Percentiles rank a stretch among this genome's conserved stretches.
Evolutionary conservation across 2,329 filamentous ascomycete species (phyloP).

Genomic region (Cladophialophora yegresii): DNA sequence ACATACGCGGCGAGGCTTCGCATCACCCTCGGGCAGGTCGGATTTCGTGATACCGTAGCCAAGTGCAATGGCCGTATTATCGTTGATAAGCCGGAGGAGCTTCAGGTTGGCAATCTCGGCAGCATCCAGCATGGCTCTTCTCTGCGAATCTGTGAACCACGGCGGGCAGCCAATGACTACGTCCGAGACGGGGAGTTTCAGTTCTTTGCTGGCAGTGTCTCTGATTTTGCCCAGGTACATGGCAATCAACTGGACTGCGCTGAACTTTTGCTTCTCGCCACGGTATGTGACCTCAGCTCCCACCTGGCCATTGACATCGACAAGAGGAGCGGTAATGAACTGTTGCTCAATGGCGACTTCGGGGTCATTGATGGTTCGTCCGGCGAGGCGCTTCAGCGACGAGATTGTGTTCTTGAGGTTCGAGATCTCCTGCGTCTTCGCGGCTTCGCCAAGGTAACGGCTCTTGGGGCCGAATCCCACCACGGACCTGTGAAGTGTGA

Average conservation of each 20-base stretch:
- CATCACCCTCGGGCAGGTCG: conserved; percentile 82
- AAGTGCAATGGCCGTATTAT: conserved; percentile 92
- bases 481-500: conserved; percentile 64
- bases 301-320: conserved; percentile 90
- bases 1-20: conserved; percentile 85
- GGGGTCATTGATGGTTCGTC: conserved; percentile 82
- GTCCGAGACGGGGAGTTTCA: conserved; percentile 88
- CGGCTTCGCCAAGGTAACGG: conserved; percentile 90
- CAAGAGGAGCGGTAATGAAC: conserved; percentile 79
- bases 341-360: conserved; percentile 92
- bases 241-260: conserved; percentile 87
- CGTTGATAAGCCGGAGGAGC: conserved; percentile 91
- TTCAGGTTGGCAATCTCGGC: conserved; percentile 92
- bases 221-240: conserved; percentile 97
- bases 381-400: conserved; percentile 88
- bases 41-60: conserved; percentile 98
- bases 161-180: conserved; percentile 91
- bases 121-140: conserved; percentile 84
- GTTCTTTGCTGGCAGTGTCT: conserved; percentile 79
- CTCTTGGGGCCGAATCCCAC: conserved; percentile 94
- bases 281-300: conserved; percentile 91
- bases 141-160: conserved; percentile 96
- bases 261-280: conserved; percentile 93
- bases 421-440: conserved; percentile 98
- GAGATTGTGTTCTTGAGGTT: conserved; percentile 99